A percentile compares a stretch with the other conserved stretches of the same genome.
Evolutionary conservation across 176 grass and related monocot species (phyloP).

Genomic region (Luzula sylvatica): DNA sequence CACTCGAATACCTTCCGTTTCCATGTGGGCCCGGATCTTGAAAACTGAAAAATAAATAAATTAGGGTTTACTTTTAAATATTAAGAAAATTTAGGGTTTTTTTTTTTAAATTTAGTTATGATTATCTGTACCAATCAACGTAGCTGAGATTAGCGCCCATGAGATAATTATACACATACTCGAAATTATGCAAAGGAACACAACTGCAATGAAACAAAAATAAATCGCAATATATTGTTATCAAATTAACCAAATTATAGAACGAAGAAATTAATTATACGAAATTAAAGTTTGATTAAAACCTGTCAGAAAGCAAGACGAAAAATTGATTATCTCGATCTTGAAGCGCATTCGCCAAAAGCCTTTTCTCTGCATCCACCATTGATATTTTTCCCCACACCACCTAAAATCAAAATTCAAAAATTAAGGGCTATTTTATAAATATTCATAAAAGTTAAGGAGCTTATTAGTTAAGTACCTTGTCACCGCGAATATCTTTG

Average conservation of each 20-base stretch:
- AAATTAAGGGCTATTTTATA: not conserved
- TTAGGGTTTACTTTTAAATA: no score
- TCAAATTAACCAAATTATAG: conserved; percentile 17
- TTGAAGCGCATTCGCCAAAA: conserved; percentile 77
- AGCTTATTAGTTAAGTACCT: conserved; percentile 25
- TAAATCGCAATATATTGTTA: not conserved
- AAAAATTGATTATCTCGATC: conserved; percentile 86
- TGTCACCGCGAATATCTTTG: conserved; percentile 72
- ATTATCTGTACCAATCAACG: conserved; percentile 71
- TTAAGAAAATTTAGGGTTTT: conserved; percentile 23
- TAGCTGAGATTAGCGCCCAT: conserved; percentile 84
- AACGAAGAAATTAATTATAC: conserved; percentile 4
- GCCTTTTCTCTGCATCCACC: conserved; percentile 93
- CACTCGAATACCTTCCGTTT: conserved; percentile 68
- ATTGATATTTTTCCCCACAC: conserved; percentile 96
- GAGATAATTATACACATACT: conserved; percentile 92
- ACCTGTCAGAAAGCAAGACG: conserved; percentile 98
- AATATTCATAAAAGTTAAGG: not conserved
- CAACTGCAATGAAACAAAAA: conserved; percentile 55
- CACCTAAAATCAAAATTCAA: conserved; percentile 31
- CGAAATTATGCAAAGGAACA: conserved; percentile 87
- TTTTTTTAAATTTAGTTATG: no score
- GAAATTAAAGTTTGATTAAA: conserved; percentile 4
- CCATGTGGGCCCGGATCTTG: conserved; percentile 95
- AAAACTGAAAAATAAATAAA: conserved; percentile 49